Evolutionary conservation across 768 basidiomycete species (phyloP).

Genomic region (Collybiopsis confluens): DNA sequence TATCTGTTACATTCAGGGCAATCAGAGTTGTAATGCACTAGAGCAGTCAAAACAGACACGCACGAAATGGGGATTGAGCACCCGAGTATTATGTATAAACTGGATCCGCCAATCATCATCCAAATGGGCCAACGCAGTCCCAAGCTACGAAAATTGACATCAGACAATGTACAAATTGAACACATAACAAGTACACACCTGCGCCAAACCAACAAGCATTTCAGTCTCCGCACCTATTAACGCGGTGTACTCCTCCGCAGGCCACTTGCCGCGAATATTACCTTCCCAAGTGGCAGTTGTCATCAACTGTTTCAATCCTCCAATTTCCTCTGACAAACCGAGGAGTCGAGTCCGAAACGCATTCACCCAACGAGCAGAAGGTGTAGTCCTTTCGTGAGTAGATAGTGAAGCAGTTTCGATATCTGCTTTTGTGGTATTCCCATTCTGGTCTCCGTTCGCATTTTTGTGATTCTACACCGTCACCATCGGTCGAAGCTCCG

Average conservation of each 20-base stretch:
- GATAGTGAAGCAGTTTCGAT: background rate
- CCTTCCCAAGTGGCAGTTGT: constrained; percentile 42
- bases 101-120: constrained; percentile 34
- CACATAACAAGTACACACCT: constrained; percentile 26
- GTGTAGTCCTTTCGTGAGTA: no score
- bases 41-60: constrained; percentile 13
- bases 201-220: constrained; percentile 34
- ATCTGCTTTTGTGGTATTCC: background rate
- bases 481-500: background rate
- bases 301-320: constrained; percentile 28
- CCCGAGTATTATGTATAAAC: constrained; percentile 39
- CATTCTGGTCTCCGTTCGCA: background rate
- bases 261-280: constrained; percentile 50
- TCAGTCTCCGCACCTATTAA: constrained; percentile 37
- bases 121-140: constrained; percentile 37
- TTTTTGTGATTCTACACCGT: constrained; percentile 7
- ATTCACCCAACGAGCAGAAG: constrained; percentile 15
- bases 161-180: background rate
- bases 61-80: constrained; percentile 54
- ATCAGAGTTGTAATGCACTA: background rate
- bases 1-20: constrained; percentile 19
- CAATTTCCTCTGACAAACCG: constrained; percentile 26
- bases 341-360: constrained; percentile 26
- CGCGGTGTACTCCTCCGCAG: constrained; percentile 38
- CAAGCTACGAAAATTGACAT: constrained; percentile 23